These are phyloP conservation scores for Xylaria multiplex DNA, from an alignment of 2,329 filamentous ascomycete species.

Conservation along the genomic window DNA sequence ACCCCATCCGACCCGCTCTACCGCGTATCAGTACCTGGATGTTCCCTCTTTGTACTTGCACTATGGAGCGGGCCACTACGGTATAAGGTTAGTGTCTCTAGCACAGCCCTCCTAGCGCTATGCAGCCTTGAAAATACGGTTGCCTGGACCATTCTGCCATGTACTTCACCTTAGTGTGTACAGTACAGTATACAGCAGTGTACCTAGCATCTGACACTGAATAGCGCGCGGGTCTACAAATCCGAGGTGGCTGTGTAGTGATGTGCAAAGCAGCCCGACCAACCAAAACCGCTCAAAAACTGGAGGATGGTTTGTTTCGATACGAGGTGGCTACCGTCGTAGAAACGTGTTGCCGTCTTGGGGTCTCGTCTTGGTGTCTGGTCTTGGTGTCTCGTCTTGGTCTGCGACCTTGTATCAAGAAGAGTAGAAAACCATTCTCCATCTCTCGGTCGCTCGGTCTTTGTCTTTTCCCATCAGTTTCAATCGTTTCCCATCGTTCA, in stretches of 20 bases:
- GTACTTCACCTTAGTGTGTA: too few relatives aligned
- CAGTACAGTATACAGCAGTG: background rate
- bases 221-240: constrained; percentile 23
- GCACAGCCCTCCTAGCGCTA: too few relatives aligned
- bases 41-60: too few relatives aligned
- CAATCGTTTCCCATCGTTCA: background rate
- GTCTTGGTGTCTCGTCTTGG: too few relatives aligned
- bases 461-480: background rate
- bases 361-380: too few relatives aligned
- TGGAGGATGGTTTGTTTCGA: constrained; percentile 18
- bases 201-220: background rate
- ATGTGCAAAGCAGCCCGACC: constrained; percentile 24
- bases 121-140: background rate
- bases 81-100: too few relatives aligned
- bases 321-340: constrained; percentile 27
- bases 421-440: constrained; percentile 9
- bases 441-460: background rate
- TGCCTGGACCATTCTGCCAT: background rate
- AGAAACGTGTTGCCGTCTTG: background rate
- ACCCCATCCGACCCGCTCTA: too few relatives aligned
- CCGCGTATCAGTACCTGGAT: too few relatives aligned
- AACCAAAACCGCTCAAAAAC: constrained; percentile 16
- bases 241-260: constrained; percentile 29
- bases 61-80: too few relatives aligned
- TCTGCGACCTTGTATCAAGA: background rate